Base-by-base conservation (phyloP, 106 monocot genomes). In the Cymbidium sinense region DNA sequence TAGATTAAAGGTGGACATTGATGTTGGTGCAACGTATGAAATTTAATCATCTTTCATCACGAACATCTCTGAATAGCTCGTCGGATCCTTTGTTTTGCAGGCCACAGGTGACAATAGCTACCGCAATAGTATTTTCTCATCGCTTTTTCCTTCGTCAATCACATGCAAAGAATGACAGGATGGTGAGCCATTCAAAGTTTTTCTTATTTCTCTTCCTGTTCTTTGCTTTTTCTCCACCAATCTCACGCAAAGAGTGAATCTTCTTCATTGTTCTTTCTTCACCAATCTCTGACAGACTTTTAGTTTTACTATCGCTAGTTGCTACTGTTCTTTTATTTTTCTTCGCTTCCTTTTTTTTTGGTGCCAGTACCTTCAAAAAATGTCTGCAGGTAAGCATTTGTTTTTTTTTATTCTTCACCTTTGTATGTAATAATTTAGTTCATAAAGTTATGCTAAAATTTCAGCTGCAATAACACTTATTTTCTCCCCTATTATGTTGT, bases 121-220 rank as follows among this genome's bases (percentile, higher is more conserved):
- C 88, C 30, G 91, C 91, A 44, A 91, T 88, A 41, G 79, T 89
- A 67, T 91, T 88, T 76, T 91, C 86, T 58, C 91, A 91, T 86
- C 86, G 91, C 0, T 88, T 91, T 81, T 91, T 88, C 74, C 91
- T 91, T 77, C 91, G 88, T n/a, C 91, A 91, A 35, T 91, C 91
- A 31, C 91, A 91, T 83, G 77, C 81, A 47, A 91, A 91, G 76
- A 91, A 86, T 79, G 91, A 91, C 61, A 83, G 88, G 75, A 84
- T 86, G 75, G 91, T 91, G 80, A 81, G 91, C 67, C 67, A 15
- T 67, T 67, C 10, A 67, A 33, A 33, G 11, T 13, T 67, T 31
- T 31, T 67, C 27, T 17, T 33, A 7, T 67, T 30, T 67, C 31
- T 31, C 31, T 33, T 33, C 33, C 18, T 78, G 31, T 76, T 73